Conservation (phyloP, 768 basidiomycete species). For the Lactifluus rugatus region DNA sequence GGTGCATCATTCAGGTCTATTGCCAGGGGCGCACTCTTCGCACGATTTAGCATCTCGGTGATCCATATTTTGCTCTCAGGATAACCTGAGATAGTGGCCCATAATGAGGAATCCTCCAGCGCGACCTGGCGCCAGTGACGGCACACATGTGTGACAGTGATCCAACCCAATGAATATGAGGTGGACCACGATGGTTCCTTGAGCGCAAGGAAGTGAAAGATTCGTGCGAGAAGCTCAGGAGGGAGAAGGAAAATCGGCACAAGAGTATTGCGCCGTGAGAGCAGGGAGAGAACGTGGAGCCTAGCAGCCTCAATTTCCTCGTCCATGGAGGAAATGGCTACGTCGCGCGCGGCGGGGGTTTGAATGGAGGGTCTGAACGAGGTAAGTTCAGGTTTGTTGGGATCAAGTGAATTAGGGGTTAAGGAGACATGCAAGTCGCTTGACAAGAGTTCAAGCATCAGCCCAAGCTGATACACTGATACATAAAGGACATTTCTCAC, state of each 20-base stretch:
- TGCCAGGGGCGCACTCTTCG: background rate
- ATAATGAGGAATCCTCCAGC: slow-evolving; percentile 3
- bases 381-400: background rate
- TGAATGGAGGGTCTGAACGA: background rate
- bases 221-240: slow-evolving; percentile 9
- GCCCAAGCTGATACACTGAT: background rate
- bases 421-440: background rate
- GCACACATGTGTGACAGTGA: slow-evolving; percentile 13
- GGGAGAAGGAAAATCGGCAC: slow-evolving; percentile 3
- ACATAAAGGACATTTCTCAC: background rate
- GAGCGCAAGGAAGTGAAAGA: background rate
- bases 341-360: background rate
- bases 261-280: slow-evolving; percentile 4
- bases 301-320: background rate
- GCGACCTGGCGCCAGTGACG: slow-evolving; percentile 13
- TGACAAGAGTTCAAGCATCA: background rate
- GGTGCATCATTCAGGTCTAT: background rate
- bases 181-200: background rate
- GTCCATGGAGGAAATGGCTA: background rate
- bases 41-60: slow-evolving; percentile 1
- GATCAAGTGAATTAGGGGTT: background rate
- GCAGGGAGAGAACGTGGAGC: background rate
- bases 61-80: background rate
- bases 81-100: background rate
- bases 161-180: background rate